phyloP scores from a whole-genome alignment of 441 rosid genomes.

The Sinapis alba region DNA sequence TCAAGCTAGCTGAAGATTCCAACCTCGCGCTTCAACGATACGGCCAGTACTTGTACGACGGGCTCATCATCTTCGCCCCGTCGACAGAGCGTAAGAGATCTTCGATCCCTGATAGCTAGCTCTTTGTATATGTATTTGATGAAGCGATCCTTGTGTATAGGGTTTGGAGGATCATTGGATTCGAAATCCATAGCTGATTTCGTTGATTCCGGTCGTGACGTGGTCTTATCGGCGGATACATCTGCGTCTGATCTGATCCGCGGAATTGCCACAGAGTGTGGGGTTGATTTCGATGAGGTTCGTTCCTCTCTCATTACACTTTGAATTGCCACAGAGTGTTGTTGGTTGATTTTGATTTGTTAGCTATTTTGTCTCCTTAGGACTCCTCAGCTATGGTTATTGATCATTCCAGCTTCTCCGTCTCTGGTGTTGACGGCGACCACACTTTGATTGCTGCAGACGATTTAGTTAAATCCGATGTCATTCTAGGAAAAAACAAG shows the following conservation, averaged over 20 bases:
- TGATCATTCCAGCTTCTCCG: conserved; percentile 69
- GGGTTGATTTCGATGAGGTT: too few species aligned
- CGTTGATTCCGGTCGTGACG: conserved; percentile 86
- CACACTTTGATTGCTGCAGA: conserved; percentile 73
- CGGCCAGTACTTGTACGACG: conserved; percentile 80
- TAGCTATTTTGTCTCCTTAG: conserved; percentile 41
- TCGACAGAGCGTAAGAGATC: conserved; percentile 70
- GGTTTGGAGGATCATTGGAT: conserved; percentile 74
- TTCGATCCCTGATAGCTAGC: background rate
- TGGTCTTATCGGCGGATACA: conserved; percentile 76
- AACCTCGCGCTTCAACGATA: conserved; percentile 71
- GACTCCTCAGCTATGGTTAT: conserved; percentile 72
- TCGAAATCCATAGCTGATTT: conserved; percentile 69
- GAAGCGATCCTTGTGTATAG: conserved; percentile 29
- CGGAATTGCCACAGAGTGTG: conserved; percentile 74
- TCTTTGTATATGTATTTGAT: background rate
- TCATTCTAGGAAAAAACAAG: conserved; percentile 59
- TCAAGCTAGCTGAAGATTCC: conserved; percentile 80
- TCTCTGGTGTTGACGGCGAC: conserved; percentile 64
- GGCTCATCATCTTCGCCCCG: conserved; percentile 69
- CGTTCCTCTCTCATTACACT: conserved; percentile 15
- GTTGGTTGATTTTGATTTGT: too few species aligned
- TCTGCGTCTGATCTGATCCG: conserved; percentile 73
- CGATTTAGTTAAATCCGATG: conserved; percentile 64
- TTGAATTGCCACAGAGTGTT: too few species aligned